Conservation (phyloP, 768 basidiomycete genomes). For the Galerina sulciceps region DNA sequence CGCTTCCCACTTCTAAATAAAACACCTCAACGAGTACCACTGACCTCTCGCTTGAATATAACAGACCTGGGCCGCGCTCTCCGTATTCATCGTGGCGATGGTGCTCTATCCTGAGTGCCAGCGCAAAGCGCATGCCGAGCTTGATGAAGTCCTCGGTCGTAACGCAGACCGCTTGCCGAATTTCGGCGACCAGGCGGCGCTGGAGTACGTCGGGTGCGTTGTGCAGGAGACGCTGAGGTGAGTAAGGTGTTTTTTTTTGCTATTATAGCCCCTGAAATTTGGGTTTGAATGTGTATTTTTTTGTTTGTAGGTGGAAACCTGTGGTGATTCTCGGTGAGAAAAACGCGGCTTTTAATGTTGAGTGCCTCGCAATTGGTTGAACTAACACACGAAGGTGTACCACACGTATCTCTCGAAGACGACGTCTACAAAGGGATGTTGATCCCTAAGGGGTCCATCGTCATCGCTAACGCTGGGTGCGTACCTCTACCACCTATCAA, state of each 20-base stretch:
- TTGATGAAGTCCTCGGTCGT: constrained; percentile 22
- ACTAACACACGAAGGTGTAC: neutral
- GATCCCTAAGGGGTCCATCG: constrained; percentile 1
- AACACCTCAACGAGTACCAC: too few species aligned
- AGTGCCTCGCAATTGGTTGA: too few species aligned
- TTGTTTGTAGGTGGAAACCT: neutral
- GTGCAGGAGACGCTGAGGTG: neutral
- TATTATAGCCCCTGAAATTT: too few species aligned
- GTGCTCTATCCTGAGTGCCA: constrained; percentile 29
- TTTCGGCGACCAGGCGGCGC: neutral
- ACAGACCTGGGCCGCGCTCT: neutral
- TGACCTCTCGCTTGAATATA: too few species aligned
- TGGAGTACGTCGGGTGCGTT: neutral
- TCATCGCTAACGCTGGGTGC: constrained; percentile 1
- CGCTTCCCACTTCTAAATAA: neutral
- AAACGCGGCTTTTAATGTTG: neutral
- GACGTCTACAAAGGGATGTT: constrained; percentile 9
- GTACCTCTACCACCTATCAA: neutral
- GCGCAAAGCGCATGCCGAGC: constrained; percentile 29
- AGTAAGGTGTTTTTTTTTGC: too few species aligned
- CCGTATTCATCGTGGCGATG: constrained; percentile 31
- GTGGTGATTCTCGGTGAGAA: neutral
- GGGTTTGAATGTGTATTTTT: too few species aligned
- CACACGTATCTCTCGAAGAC: neutral
- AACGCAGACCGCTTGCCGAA: neutral